Conservation (phyloP, 2,329 filamentous ascomycete species). For the Ophioceras dolichostomum region DNA sequence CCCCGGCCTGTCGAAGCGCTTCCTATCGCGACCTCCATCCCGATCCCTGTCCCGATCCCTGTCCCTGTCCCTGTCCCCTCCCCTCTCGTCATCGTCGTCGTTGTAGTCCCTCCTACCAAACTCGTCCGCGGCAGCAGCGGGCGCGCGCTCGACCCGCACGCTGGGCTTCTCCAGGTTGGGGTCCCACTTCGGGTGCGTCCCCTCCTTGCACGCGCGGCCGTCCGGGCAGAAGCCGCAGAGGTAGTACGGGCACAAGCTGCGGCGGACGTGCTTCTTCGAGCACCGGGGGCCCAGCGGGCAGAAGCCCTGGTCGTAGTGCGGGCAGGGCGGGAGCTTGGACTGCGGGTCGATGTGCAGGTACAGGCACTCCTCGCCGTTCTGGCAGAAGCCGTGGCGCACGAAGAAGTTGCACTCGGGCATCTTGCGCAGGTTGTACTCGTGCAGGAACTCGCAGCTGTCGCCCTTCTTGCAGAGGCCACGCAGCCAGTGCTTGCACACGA, state of each 20-base stretch:
- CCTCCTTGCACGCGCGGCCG: slow-evolving; percentile 59
- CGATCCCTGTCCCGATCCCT: slow-evolving; percentile 14
- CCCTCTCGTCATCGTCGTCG: slow-evolving; percentile 17
- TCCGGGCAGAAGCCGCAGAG: slow-evolving; percentile 92
- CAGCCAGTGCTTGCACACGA: slow-evolving; percentile 98
- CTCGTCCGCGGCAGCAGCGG: slow-evolving; percentile 44
- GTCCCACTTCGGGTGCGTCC: slow-evolving; percentile 74
- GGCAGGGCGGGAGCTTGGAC: slow-evolving; percentile 66
- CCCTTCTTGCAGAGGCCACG: slow-evolving; percentile 97
- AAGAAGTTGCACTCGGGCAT: slow-evolving; percentile 99
- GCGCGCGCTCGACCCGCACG: slow-evolving; percentile 47
- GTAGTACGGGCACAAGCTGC: slow-evolving; percentile 72
- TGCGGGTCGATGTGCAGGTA: slow-evolving; percentile 84
- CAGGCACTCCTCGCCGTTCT: slow-evolving; percentile 91
- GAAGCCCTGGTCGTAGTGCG: slow-evolving; percentile 90
- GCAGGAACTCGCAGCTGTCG: slow-evolving; percentile 90
- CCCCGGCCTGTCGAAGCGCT: slow-evolving; percentile 10
- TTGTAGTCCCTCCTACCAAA: slow-evolving; percentile 23
- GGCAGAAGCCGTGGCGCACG: slow-evolving; percentile 84
- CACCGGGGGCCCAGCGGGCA: slow-evolving; percentile 83
- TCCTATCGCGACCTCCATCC: slow-evolving; percentile 7
- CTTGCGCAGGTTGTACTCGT: slow-evolving; percentile 95
- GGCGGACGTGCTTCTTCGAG: slow-evolving; percentile 77
- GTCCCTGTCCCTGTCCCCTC: slow-evolving; percentile 24
- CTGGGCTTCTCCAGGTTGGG: slow-evolving; percentile 64